A percentile compares a stretch with the other conserved stretches of the same genome.
phyloP scores from a whole-genome alignment of 306 rosid species.

The Benincasa hispida region DNA sequence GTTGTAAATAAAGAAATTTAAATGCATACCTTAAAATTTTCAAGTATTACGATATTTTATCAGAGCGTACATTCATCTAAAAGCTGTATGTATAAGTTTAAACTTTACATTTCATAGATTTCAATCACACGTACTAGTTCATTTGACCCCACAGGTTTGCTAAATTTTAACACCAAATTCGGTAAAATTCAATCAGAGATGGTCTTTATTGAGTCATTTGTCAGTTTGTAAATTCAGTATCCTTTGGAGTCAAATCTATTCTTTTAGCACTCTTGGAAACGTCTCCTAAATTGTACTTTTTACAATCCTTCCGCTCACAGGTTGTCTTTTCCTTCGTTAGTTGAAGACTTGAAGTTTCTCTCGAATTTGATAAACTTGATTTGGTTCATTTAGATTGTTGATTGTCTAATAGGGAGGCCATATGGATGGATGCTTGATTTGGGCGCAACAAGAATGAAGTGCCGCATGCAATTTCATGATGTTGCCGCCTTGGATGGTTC shows the following conservation, averaged over 20 bases:
- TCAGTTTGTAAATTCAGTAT: constrained; percentile 1
- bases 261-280: background rate
- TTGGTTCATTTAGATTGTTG: background rate
- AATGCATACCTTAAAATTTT: background rate
- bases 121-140: background rate
- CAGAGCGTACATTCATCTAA: background rate
- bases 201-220: background rate
- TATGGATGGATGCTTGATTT: constrained; percentile 5
- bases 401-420: background rate
- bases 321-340: background rate
- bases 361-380: background rate
- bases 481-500: background rate
- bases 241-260: background rate
- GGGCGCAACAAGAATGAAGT: background rate
- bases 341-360: background rate
- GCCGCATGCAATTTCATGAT: background rate
- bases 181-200: background rate
- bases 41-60: background rate
- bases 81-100: background rate
- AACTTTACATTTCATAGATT: background rate
- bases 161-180: background rate
- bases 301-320: background rate
- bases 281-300: background rate
- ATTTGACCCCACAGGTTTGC: background rate
- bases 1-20: background rate